A percentile compares a stretch with the other conserved stretches of the same genome.
Conservation (phyloP, 768 basidiomycete species). For the Lepiota subincarnata region DNA sequence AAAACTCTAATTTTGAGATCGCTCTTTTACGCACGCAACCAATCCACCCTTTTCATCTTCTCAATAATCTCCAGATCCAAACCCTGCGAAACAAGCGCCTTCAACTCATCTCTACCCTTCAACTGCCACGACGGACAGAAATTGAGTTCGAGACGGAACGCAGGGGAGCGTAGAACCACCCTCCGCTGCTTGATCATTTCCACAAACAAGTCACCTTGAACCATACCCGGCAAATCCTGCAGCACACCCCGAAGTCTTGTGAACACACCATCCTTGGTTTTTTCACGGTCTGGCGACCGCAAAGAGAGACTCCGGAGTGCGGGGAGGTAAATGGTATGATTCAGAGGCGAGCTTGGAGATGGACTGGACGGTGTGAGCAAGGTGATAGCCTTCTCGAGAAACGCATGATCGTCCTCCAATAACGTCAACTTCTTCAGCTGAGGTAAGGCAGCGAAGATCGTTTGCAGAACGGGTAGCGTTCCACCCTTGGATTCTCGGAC, state of each 20-base stretch:
- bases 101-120: conserved; percentile 1
- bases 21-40: not conserved
- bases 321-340: not conserved
- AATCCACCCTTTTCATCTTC: not conserved
- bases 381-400: not conserved
- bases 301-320: not conserved
- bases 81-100: not conserved
- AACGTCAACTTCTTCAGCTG: not conserved
- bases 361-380: conserved; percentile 1
- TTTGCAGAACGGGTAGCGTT: not conserved
- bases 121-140: not conserved
- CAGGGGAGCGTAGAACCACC: not conserved
- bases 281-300: not conserved
- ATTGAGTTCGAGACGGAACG: not conserved
- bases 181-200: not conserved
- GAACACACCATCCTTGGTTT: not conserved
- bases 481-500: not conserved
- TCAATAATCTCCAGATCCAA: not conserved
- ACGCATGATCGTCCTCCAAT: conserved; percentile 3
- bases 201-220: not conserved
- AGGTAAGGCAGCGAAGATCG: conserved; percentile 1
- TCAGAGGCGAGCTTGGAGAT: not conserved
- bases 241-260: conserved; percentile 4
- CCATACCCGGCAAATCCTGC: not conserved
- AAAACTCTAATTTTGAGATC: too few relatives aligned